Evolutionary conservation across 768 basidiomycete genomes (phyloP).

Genomic region (Rhizopogon sp.): DNA sequence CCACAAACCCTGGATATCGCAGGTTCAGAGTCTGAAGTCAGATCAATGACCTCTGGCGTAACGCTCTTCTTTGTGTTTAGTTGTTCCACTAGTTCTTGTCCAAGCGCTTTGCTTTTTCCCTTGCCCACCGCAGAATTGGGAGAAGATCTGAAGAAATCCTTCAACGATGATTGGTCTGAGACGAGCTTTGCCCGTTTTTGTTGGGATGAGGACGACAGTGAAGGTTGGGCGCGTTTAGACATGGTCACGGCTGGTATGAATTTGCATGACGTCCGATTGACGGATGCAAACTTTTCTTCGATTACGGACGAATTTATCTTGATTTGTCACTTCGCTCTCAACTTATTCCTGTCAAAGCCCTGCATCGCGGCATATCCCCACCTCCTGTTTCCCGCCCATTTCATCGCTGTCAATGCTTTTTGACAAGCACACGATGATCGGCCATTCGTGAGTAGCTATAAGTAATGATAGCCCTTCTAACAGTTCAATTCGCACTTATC

Average conservation of each 20-base stretch:
- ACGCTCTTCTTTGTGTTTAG: not conserved
- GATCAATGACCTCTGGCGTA: not conserved
- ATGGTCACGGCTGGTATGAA: not conserved
- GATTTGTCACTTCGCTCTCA: not conserved
- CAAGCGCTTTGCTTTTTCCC: not conserved
- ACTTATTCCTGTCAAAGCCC: not conserved
- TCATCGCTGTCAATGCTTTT: not conserved
- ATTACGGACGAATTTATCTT: not conserved
- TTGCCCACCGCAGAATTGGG: constrained; percentile 1
- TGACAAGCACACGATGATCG: not conserved
- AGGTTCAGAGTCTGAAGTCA: not conserved
- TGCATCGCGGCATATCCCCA: not conserved
- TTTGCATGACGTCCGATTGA: not conserved
- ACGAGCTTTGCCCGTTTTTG: constrained; percentile 19
- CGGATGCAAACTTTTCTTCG: not conserved
- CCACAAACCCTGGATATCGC: too few species aligned
- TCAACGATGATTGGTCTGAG: constrained; percentile 14
- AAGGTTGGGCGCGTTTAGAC: constrained; percentile 7
- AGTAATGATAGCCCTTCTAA: not conserved
- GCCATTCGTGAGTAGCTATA: not conserved
- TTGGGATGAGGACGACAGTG: constrained; percentile 1
- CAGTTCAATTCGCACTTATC: too few species aligned
- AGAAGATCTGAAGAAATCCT: constrained; percentile 21
- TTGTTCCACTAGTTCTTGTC: not conserved
- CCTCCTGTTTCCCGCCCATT: not conserved